A percentile compares a stretch with the other conserved stretches of the same genome.
phyloP scores from a whole-genome alignment of 2,329 filamentous ascomycete species.

The Fusarium sp. region DNA sequence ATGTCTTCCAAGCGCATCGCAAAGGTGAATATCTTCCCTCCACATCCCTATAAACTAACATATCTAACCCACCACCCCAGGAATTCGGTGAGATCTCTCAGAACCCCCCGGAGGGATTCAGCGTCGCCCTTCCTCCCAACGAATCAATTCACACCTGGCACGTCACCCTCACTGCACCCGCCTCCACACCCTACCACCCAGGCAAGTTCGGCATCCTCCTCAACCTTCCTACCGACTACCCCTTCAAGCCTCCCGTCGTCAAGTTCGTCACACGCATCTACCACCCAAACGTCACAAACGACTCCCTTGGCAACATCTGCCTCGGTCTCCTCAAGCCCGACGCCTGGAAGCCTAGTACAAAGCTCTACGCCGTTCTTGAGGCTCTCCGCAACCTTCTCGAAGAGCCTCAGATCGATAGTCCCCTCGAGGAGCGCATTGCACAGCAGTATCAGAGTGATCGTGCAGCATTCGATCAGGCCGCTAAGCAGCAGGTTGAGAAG shows the following conservation, averaged over 20 bases:
- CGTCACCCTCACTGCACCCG: slow-evolving; percentile 59
- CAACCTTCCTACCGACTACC: slow-evolving; percentile 81
- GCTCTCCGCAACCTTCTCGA: slow-evolving; percentile 79
- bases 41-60: slow-evolving; percentile 10
- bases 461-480: slow-evolving; percentile 78
- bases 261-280: slow-evolving; percentile 91
- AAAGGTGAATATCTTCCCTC: slow-evolving; percentile 49
- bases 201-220: slow-evolving; percentile 81
- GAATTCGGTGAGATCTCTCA: slow-evolving; percentile 64
- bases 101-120: slow-evolving; percentile 60
- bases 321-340: slow-evolving; percentile 84
- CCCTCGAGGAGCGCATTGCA: slow-evolving; percentile 86
- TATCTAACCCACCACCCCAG: slow-evolving; percentile 52
- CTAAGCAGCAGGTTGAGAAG: slow-evolving; percentile 76
- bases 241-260: slow-evolving; percentile 86
- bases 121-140: slow-evolving; percentile 58
- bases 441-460: slow-evolving; percentile 81
- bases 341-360: slow-evolving; percentile 91
- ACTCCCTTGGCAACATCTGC: slow-evolving; percentile 86
- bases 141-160: slow-evolving; percentile 65
- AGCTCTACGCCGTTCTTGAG: slow-evolving; percentile 79
- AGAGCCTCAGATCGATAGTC: slow-evolving; percentile 89
- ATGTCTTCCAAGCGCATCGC: slow-evolving; percentile 60
- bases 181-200: slow-evolving; percentile 63
- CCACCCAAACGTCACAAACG: slow-evolving; percentile 94